Evolutionary conservation across 108 stramenopile genomes (phyloP).

Genomic region (Cyclotella atomus): DNA sequence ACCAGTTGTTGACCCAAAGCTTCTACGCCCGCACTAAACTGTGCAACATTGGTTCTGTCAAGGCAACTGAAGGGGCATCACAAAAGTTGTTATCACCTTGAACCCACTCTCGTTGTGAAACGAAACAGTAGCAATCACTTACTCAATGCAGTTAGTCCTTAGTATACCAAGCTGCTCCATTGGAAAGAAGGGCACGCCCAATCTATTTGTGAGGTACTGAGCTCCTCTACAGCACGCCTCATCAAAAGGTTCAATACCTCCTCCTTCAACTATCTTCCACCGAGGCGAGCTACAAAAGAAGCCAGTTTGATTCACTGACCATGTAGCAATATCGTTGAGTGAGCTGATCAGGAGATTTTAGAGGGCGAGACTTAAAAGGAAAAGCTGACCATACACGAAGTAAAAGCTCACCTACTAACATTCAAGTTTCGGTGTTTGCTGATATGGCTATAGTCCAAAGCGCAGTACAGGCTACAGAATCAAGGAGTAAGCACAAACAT

Average conservation of each 20-base stretch:
- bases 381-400: too few species aligned
- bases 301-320: slow-evolving; percentile 93
- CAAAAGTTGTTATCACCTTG: neutral
- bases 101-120: too few species aligned
- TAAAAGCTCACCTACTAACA: slow-evolving; percentile 75
- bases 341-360: slow-evolving; percentile 48
- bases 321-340: slow-evolving; percentile 92
- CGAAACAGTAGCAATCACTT: slow-evolving; percentile 40
- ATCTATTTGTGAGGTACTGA: slow-evolving; percentile 48
- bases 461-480: slow-evolving; percentile 55
- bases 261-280: slow-evolving; percentile 84
- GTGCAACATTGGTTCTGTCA: slow-evolving; percentile 98
- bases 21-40: slow-evolving; percentile 94
- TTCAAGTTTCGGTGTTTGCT: slow-evolving; percentile 89
- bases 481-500: neutral
- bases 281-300: slow-evolving; percentile 92
- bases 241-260: slow-evolving; percentile 80
- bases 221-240: slow-evolving; percentile 37
- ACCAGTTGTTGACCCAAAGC: slow-evolving; percentile 92
- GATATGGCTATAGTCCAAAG: slow-evolving; percentile 91
- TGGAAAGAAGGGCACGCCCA: slow-evolving; percentile 88
- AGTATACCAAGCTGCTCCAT: slow-evolving; percentile 96
- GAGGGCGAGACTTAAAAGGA: too few species aligned
- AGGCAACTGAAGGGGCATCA: slow-evolving; percentile 57
- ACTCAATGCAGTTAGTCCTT: slow-evolving; percentile 98